Percentiles rank a stretch among this genome's conserved stretches.
Conservation (phyloP, 177 flowering plant species). For the Vitis hybrid region DNA sequence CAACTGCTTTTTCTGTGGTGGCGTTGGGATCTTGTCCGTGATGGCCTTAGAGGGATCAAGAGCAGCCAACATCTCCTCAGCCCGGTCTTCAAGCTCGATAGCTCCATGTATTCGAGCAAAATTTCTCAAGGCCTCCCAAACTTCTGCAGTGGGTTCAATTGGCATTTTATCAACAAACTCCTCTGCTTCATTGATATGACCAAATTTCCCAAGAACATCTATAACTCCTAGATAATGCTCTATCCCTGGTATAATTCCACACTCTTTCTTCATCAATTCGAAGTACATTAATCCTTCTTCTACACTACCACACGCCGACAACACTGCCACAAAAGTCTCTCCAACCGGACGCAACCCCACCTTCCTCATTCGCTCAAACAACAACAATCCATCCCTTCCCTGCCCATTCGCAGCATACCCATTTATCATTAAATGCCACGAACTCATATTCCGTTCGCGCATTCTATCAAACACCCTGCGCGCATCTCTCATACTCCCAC, state of each 20-base stretch:
- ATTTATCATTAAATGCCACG: slow-evolving; percentile 35
- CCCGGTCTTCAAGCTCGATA: slow-evolving; percentile 43
- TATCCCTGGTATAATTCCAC: slow-evolving; percentile 22
- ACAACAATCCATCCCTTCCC: slow-evolving; percentile 29
- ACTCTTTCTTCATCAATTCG: slow-evolving; percentile 28
- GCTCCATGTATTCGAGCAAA: slow-evolving; percentile 47
- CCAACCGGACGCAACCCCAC: slow-evolving; percentile 18
- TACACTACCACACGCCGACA: slow-evolving; percentile 36
- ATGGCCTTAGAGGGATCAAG: slow-evolving; percentile 25
- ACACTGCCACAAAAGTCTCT: slow-evolving; percentile 26
- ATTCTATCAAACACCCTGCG: slow-evolving; percentile 41
- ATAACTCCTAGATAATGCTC: slow-evolving; percentile 37
- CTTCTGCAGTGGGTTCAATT: slow-evolving; percentile 27
- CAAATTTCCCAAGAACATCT: slow-evolving; percentile 35
- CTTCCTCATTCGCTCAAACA: slow-evolving; percentile 36
- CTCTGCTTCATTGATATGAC: slow-evolving; percentile 38
- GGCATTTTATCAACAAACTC: slow-evolving; percentile 47
- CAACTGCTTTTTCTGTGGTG: slow-evolving; percentile 29
- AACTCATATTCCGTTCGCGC: slow-evolving; percentile 20
- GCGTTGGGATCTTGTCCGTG: slow-evolving; percentile 19
- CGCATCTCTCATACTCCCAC: slow-evolving; percentile 32
- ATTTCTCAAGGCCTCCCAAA: slow-evolving; percentile 35
- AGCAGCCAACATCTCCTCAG: slow-evolving; percentile 24
- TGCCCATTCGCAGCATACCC: slow-evolving; percentile 29
- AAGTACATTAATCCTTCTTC: slow-evolving; percentile 28